A percentile compares a stretch with the other conserved stretches of the same genome.
These are phyloP conservation scores for Aspergillus sp. DNA, from an alignment of 2,329 filamentous ascomycete species.

Conservation along the genomic window DNA sequence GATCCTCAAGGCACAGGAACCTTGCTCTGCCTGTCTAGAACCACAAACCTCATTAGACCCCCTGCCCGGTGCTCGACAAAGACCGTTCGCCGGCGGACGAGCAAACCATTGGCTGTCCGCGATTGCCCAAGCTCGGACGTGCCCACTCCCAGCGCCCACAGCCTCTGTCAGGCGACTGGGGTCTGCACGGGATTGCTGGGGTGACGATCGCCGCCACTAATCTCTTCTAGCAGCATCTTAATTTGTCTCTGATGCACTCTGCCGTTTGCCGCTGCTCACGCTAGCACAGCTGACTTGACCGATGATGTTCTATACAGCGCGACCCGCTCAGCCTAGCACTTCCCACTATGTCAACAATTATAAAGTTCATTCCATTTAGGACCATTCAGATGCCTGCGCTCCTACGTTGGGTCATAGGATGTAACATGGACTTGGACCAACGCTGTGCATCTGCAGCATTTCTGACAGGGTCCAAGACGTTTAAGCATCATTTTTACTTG, in stretches of 20 bases:
- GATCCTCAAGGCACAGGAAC: conserved; percentile 10
- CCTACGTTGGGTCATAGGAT: conserved; percentile 23
- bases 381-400: conserved; percentile 27
- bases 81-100: conserved; percentile 13
- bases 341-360: conserved; percentile 14
- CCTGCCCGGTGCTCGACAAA: conserved; percentile 16
- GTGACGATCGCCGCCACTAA: conserved; percentile 33
- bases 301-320: conserved; percentile 24
- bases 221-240: conserved; percentile 36
- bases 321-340: conserved; percentile 13
- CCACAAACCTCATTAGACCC: conserved; percentile 17
- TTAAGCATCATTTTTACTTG: conserved; percentile 17
- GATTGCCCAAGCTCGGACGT: conserved; percentile 25
- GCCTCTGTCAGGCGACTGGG: conserved; percentile 32
- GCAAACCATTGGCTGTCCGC: conserved; percentile 25
- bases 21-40: conserved; percentile 17
- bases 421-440: conserved; percentile 33
- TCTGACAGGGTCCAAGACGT: conserved; percentile 19
- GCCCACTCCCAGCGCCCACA: conserved; percentile 22
- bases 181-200: conserved; percentile 35
- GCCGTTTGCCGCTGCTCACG: conserved; percentile 33
- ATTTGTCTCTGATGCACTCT: conserved; percentile 33
- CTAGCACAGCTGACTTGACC: conserved; percentile 33
- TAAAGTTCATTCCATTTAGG: conserved; percentile 21
- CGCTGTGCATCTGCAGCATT: conserved; percentile 25